Percentiles rank a stretch among this genome's conserved stretches.
Evolutionary conservation across 75 land plant genomes (phyloP).

Genomic region (Cryptomeria japonica): DNA sequence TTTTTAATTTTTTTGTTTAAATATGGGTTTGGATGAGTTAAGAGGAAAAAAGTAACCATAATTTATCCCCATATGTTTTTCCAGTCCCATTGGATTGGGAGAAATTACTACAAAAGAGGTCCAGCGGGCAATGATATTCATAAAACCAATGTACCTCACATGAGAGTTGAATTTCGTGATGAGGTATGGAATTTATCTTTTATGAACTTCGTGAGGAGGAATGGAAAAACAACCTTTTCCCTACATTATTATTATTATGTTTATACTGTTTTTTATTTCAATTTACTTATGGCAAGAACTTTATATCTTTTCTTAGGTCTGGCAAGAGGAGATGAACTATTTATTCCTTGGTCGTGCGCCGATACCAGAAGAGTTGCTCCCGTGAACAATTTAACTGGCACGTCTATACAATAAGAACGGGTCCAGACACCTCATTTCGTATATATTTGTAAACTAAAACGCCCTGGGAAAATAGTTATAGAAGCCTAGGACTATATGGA

Average conservation of each 20-base stretch:
- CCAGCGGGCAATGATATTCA: conserved; percentile 93
- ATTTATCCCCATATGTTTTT: not conserved
- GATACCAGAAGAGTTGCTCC: conserved; percentile 44
- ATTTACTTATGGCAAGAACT: not conserved
- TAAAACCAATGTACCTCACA: conserved; percentile 95
- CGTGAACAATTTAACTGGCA: conserved; percentile 15
- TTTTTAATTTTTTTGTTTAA: not conserved
- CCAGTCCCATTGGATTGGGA: conserved; percentile 93
- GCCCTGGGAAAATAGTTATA: not conserved
- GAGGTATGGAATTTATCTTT: conserved; percentile 35
- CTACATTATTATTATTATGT: no score
- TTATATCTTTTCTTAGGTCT: conserved; percentile 47
- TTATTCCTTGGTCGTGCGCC: conserved; percentile 67
- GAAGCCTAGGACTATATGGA: not conserved
- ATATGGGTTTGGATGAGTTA: not conserved
- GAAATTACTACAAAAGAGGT: conserved; percentile 76
- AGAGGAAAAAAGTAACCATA: not conserved
- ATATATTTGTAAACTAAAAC: not conserved
- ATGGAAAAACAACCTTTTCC: not conserved
- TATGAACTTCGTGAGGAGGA: conserved; percentile 76
- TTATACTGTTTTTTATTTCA: not conserved
- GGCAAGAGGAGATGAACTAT: conserved; percentile 90
- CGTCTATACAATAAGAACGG: not conserved
- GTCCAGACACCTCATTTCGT: not conserved
- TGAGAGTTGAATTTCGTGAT: conserved; percentile 82